Base-by-base conservation (phyloP, 73 alveolate genomes). In the Paramecium sexaurelia region DNA sequence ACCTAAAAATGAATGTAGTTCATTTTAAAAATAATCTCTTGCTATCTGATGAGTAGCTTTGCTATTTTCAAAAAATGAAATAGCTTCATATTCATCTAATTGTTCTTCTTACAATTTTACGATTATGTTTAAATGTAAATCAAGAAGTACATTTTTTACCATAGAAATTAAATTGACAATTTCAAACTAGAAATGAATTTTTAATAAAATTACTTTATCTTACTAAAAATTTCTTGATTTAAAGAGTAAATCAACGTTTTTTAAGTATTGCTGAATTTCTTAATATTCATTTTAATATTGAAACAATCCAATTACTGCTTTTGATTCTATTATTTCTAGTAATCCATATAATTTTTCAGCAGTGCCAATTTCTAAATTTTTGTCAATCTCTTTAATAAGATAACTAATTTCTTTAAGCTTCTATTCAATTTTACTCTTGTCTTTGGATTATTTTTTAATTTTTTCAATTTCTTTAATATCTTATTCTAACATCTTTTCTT, bases 251-350 rank as follows among this genome's bases (percentile, higher is more conserved):
- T 78, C 90, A 6, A 78, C 90, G 13, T 20, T 41, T 39, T 20
- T 39, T 78, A 78, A 40, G 55, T 39, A 78, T 7, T 78, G 41
- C 15, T 37, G 27, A 22, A 78, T 45, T 78, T 78, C 90, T 45
- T 78, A 56, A 41, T 78, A 78, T 22, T 78, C 47, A 17, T 78
- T 39, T 32, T 61, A 61, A 61, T 61, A 61, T 35, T 78, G 51
- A 43, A 78, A 78, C 22, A 78, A 78, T 39, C 90, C 90, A 32
- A 78, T 45, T 17, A 78, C 90, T 10, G 90, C 90, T 29, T 78
- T 78, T 10, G 75, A 41, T 40, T 78, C 90, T 29, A 78, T 45
- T 10, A 40, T 78, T 78, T 78, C 90, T 0, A 78, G 26, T 19
- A 78, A 29, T 43, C 55, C 55, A 45, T 78, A 78, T 78, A 78